Conservation (phyloP, 208 protist species). For the Wallacemonas sp. region DNA sequence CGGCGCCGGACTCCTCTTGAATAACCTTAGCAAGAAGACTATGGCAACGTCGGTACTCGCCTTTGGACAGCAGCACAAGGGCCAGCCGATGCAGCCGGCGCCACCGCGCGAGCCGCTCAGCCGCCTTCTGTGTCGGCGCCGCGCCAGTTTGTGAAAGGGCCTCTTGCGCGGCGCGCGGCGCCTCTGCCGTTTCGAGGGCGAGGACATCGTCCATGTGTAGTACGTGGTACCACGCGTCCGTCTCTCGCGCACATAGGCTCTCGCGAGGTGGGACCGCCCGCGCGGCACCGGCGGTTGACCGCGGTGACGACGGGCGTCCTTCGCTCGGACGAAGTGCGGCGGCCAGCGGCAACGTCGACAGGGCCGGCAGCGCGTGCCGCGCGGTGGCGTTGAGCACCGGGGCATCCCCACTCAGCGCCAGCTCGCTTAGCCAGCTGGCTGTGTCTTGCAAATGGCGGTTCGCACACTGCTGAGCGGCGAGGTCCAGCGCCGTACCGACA, state of each 20-base stretch:
- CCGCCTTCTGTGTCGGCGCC: not conserved
- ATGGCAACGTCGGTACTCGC: slow-evolving; percentile 79
- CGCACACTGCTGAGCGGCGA: slow-evolving; percentile 44
- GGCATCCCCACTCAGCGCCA: slow-evolving; percentile 47
- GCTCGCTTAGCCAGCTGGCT: slow-evolving; percentile 62
- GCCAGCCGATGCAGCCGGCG: slow-evolving; percentile 54
- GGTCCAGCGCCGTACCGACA: slow-evolving; percentile 58
- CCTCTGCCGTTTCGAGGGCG: not conserved
- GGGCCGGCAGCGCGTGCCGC: not conserved
- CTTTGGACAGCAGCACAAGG: slow-evolving; percentile 49
- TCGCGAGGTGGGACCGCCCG: no score
- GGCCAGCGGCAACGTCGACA: no score
- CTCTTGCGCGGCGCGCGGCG: not conserved
- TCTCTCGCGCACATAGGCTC: no score
- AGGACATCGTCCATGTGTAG: slow-evolving; percentile 1
- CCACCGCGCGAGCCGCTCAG: slow-evolving; percentile 17
- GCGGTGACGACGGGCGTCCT: no score
- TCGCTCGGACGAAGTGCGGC: no score
- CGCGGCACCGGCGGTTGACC: no score
- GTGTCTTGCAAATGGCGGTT: slow-evolving; percentile 56
- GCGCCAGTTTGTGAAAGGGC: not conserved
- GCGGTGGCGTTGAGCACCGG: slow-evolving; percentile 8
- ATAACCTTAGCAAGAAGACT: slow-evolving; percentile 46
- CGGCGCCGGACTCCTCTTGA: slow-evolving; percentile 20
- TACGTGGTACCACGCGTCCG: not conserved